Base-by-base conservation (phyloP, 176 grass and related monocot genomes). In the Puccinellia tenuiflora region DNA sequence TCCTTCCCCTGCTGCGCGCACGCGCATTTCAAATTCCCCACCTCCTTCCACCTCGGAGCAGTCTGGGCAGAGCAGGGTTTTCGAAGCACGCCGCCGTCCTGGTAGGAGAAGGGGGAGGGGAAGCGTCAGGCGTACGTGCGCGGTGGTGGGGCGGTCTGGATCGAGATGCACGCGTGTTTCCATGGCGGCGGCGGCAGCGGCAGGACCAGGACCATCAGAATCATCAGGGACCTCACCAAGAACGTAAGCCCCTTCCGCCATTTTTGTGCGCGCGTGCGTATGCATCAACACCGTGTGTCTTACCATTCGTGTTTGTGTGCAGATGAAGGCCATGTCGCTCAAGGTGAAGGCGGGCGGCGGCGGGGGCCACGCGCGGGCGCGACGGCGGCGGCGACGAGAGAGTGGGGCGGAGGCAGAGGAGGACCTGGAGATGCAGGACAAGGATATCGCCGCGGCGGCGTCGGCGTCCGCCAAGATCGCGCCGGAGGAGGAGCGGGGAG, bases 151-250 rank as follows among this genome's bases (percentile, higher is more conserved):
- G 38, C 11, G 61, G 45, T 8, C 78, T 40, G 65, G 50, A 72
- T 40, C 75, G 55, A 66, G 77, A 89, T 89, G 83, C 88, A 89
- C 63, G 72, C 88, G 83, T 89, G 88, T 78, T 89, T 89, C 63
- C 83, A 89, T 62, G 88, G 83, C 39, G 87, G 57, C 18, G 70
- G 69, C 60, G 60, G 30, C 40, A 31, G 57, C 60, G 17, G 50
- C 39, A 37, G 70, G 78, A 43, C 69, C 40, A 85, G 11, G 72
- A 85, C 83, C 42, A 50, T 89, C 78, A 16, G 21, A 42, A 26
- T 77, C 78, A 89, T 89, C 84, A 21, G 76, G 42, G 76, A 86
- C 67, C 76, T 86, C 72, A 60, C 78, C 78, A 86, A 72, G 83
- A 86, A 80, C 21, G 88, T 89, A 54, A 26, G 88, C 4, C 26